Conservation (phyloP, 768 basidiomycete species). For the Tephrocybe sp. region DNA sequence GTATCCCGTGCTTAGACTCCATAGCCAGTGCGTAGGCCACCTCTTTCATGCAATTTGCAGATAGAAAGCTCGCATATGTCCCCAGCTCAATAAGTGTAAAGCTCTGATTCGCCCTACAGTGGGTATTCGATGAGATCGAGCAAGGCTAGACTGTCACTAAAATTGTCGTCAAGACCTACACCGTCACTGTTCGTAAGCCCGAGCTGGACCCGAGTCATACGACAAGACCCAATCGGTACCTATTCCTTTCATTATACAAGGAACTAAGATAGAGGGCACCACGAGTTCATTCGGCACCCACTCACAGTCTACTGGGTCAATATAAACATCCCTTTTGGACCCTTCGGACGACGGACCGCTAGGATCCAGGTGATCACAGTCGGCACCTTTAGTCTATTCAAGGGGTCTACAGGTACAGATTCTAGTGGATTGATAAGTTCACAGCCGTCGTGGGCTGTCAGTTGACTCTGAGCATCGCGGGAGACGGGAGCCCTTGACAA, state of each 20-base stretch:
- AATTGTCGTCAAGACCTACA: too few relatives aligned
- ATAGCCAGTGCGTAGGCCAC: too few relatives aligned
- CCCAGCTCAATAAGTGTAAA: too few relatives aligned
- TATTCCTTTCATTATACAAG: not conserved
- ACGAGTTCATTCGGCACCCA: too few relatives aligned
- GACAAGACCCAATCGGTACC: not conserved
- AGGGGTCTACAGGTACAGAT: not conserved
- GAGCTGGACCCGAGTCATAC: not conserved
- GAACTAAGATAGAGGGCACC: too few relatives aligned
- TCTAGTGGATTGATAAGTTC: not conserved
- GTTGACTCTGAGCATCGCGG: not conserved
- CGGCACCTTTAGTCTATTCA: not conserved
- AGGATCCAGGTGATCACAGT: slow-evolving; percentile 8
- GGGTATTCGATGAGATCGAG: not conserved
- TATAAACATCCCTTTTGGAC: slow-evolving; percentile 3
- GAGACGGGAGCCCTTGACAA: not conserved
- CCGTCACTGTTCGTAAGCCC: not conserved
- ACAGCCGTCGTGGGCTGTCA: not conserved
- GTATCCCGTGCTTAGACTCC: too few relatives aligned
- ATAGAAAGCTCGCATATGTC: too few relatives aligned
- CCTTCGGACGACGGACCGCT: slow-evolving; percentile 5
- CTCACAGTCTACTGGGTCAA: too few relatives aligned
- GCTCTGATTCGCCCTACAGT: too few relatives aligned
- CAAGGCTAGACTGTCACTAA: too few relatives aligned
- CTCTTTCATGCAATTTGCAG: too few relatives aligned